Percentiles rank a stretch among this genome's conserved stretches.
These are phyloP conservation scores for Penicillium manginii DNA, from an alignment of 495 filamentous ascomycete species.

Conservation along the genomic window DNA sequence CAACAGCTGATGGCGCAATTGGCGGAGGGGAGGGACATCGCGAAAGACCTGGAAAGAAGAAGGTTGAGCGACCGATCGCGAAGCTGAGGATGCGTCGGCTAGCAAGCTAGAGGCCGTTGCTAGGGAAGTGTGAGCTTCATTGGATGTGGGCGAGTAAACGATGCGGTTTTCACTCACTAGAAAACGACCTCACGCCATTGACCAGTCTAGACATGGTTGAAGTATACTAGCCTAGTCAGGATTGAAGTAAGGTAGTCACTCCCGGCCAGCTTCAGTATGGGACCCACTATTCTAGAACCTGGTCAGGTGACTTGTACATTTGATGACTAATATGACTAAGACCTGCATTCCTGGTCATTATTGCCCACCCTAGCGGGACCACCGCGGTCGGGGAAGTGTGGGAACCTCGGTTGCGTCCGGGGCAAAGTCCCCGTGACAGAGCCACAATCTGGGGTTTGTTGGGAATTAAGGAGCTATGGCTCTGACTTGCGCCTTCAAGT, in stretches of 20 bases:
- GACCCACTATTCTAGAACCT: too few relatives aligned
- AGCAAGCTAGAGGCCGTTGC: slow-evolving; percentile 35
- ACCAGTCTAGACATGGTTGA: slow-evolving; percentile 33
- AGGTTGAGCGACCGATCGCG: slow-evolving; percentile 27
- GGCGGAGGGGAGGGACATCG: slow-evolving; percentile 69
- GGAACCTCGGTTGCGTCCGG: slow-evolving; percentile 16
- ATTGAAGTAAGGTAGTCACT: too few relatives aligned
- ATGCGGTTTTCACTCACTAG: slow-evolving; percentile 18
- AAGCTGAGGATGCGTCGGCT: slow-evolving; percentile 28
- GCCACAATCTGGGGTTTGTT: slow-evolving; percentile 31
- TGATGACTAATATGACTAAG: too few relatives aligned
- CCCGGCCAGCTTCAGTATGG: too few relatives aligned
- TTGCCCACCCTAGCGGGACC: neutral
- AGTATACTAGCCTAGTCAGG: too few relatives aligned
- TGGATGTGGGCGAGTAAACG: too few relatives aligned
- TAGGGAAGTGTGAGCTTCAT: neutral
- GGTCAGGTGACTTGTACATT: neutral
- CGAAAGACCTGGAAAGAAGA: slow-evolving; percentile 70
- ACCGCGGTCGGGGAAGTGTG: neutral
- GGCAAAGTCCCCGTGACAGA: slow-evolving; percentile 20
- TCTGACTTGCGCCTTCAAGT: slow-evolving; percentile 15
- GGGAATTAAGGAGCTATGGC: slow-evolving; percentile 33
- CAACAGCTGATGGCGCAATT: slow-evolving; percentile 69
- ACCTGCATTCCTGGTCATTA: neutral
- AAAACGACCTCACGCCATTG: slow-evolving; percentile 33